Evolutionary conservation across 192 early-diverging fungal genomes (phyloP), one percentile per base, ranked within the genome.

Genomic region (Backusella tarrabulga): DNA sequence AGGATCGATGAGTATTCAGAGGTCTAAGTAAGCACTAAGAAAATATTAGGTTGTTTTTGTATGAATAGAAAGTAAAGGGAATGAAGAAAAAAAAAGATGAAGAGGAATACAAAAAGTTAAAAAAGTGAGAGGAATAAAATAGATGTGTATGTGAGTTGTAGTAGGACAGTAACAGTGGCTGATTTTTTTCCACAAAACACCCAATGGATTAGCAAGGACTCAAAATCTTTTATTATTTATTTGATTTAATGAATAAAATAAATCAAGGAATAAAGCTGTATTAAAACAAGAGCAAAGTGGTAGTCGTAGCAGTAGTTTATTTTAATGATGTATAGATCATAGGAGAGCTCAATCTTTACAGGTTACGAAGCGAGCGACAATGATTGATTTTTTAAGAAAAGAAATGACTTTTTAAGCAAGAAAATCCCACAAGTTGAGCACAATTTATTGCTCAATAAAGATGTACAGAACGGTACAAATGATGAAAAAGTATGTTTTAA

Each of bases 401-500:
- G 26, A n/a, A 36, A 68, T 17, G 36, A 15, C 26, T 7, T 6
- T n/a, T 50, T 44, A 35, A 26, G 14, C 11, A 17, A 38, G 26
- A 67, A 12, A 52, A 38, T n/a, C 5, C 68, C 68, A 70, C 68
- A 70, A 70, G 7, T 70, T 70, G 68, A 63, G n/a, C 26, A 70
- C 35, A 12, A 23, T n/a, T 41, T 70, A 23, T 38, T 9, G 21
- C n/a, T 21, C 29, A 6, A 74, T 17, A 36, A 63, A 66, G 15
- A 26, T 38, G 8, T 23, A 6, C 8, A 63, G 6, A 15, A 29
- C 41, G 15, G 12, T 15, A 6, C 17, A 44, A 0, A 66, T 11
- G 35, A 34, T 67, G 15, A 32, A 44, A 23, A 34, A 12, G 32
- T 74, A 74, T 74, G 73, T 74, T 74, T 74, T 74, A 74, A 63